phyloP scores from a whole-genome alignment of 331 rosid species.

The Spiraea crenata region DNA sequence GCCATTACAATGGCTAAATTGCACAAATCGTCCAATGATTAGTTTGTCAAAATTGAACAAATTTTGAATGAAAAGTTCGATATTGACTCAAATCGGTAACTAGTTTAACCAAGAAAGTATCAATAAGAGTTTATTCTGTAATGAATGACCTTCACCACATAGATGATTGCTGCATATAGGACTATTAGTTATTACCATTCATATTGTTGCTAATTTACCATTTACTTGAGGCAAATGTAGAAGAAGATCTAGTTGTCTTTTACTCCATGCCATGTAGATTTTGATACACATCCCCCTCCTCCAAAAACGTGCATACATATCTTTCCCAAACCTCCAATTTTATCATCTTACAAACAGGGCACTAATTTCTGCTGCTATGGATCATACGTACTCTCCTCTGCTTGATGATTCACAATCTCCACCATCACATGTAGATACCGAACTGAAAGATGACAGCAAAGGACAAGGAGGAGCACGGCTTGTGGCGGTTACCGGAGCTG shows the following conservation, averaged over 20 bases:
- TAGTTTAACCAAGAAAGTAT: too few relatives aligned
- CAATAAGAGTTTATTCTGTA: too few relatives aligned
- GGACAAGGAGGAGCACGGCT: not conserved
- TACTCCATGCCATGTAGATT: not conserved
- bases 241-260: not conserved
- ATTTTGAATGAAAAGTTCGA: too few relatives aligned
- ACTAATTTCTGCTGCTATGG: constrained; percentile 15
- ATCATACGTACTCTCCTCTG: constrained; percentile 20
- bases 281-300: not conserved
- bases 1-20: too few relatives aligned
- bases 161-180: too few relatives aligned
- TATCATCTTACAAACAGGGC: constrained; percentile 16
- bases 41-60: too few relatives aligned
- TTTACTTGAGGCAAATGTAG: not conserved
- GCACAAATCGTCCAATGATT: too few relatives aligned
- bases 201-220: not conserved
- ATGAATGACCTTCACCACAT: too few relatives aligned
- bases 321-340: too few relatives aligned
- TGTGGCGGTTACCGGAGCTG: constrained; percentile 11
- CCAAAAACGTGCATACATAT: too few relatives aligned
- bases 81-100: too few relatives aligned
- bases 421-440: constrained; percentile 18
- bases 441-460: constrained; percentile 2
- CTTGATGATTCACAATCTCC: constrained; percentile 43
- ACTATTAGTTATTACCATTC: not conserved